Conservation (phyloP, 2,329 filamentous ascomycete genomes). For the Neofusicoccum sp. region DNA sequence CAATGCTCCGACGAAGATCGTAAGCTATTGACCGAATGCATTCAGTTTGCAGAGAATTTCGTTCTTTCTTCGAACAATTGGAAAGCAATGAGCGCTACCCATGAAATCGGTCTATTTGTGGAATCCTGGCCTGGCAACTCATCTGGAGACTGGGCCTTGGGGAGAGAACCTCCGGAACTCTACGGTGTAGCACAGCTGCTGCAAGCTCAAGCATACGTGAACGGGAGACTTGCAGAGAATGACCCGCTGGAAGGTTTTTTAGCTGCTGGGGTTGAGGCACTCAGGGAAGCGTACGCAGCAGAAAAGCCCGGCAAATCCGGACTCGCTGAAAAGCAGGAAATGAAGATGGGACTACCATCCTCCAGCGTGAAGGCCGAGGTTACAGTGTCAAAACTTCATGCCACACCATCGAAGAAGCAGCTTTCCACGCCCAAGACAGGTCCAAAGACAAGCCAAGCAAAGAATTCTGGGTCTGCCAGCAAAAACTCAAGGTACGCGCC, state of each 20-base stretch:
- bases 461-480: not conserved
- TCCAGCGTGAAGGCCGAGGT: conserved; percentile 31
- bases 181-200: conserved; percentile 58
- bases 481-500: not conserved
- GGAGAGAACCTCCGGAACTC: conserved; percentile 49
- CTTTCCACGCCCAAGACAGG: not conserved
- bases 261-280: conserved; percentile 19
- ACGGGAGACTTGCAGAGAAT: conserved; percentile 24
- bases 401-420: not conserved
- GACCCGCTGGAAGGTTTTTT: conserved; percentile 28
- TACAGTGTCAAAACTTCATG: conserved; percentile 2
- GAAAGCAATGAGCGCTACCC: conserved; percentile 63
- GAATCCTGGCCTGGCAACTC: conserved; percentile 63
- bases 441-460: not conserved
- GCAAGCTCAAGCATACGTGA: conserved; percentile 56
- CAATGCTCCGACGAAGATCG: conserved; percentile 62
- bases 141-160: conserved; percentile 66
- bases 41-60: conserved; percentile 63
- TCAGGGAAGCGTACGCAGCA: conserved; percentile 21
- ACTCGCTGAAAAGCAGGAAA: not conserved
- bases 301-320: conserved; percentile 29
- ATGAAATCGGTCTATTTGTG: conserved; percentile 76
- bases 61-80: conserved; percentile 59
- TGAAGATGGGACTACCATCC: conserved; percentile 41
- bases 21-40: conserved; percentile 59